Evolutionary conservation across 108 stramenopile genomes (phyloP), one percentile per base, ranked within the genome.

Genomic region (Cyclotella cryptica): DNA sequence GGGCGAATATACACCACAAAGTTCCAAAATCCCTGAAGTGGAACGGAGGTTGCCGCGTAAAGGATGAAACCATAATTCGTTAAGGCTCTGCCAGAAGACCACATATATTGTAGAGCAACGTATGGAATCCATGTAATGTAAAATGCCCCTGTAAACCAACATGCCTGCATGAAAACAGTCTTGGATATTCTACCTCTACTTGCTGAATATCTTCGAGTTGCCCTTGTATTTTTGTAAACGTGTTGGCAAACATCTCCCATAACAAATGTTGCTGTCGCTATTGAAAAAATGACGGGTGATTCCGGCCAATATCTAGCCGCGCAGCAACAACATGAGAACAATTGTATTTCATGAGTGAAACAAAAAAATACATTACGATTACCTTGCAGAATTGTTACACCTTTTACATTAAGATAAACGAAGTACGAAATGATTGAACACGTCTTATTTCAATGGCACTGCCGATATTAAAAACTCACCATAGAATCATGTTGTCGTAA

Each of bases 1-100:
- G 57, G 27, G 13, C 62, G 70, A 19, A 59, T 24, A 13, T 59
- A 71, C 8, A 71, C 70, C 15, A 71, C 24, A 30, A 10, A 49
- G 57, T 71, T 71, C 70, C 53, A 71, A 22, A 71, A 71, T 35
- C 70, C 70, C 58, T 71, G 70, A 53, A 71, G 17, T 39, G 70
- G 70, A 7, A 71, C 70, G 1, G 40, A 10, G 18, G 46, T 27
- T 27, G 26, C 24, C 17, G 70, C 70, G 30, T 19, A 59, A 22
- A 59, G 40, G 40, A 59, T 49, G 40, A 71, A 71, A 18, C 57
- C 57, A 49, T 71, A 71, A 14, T 1, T 22, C 21, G 40, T 12
- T 2, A 71, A 71, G n/a, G 55, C 70, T 59, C 35, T 71, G 54
- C 70, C 70, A 41, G 70, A 71, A 21, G 70, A 54, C 70, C 70